Conservation (phyloP, 805 yeast genomes). For the Yamadazyma takamatsuzukensis region DNA sequence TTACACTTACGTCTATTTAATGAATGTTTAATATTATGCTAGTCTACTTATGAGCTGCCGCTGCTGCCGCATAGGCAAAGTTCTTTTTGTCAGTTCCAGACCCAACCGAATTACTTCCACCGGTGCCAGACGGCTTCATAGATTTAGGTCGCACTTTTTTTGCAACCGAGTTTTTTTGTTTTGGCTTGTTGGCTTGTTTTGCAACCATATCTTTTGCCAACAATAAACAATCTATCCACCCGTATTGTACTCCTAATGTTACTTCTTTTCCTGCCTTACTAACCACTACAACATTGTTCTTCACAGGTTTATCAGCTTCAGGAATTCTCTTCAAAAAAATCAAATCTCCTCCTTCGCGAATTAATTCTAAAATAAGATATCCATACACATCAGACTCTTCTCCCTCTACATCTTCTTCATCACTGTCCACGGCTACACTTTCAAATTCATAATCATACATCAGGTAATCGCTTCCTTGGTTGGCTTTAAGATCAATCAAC, state of each 20-base stretch:
- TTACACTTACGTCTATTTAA: no score
- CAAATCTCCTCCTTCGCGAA: conserved; percentile 50
- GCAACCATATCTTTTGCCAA: conserved; percentile 55
- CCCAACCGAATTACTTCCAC: not conserved
- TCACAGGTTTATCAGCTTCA: conserved; percentile 32
- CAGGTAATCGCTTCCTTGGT: conserved; percentile 50
- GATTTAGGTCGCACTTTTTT: conserved; percentile 12
- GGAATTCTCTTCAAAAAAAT: conserved; percentile 45
- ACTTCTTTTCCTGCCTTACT: conserved; percentile 31
- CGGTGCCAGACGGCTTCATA: no score
- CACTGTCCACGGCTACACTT: conserved; percentile 19
- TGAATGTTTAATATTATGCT: no score
- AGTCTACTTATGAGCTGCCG: conserved; percentile 38
- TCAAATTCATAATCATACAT: conserved; percentile 81
- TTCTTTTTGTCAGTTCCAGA: conserved; percentile 15
- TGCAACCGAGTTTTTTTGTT: conserved; percentile 14
- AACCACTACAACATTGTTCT: conserved; percentile 23
- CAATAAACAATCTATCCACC: conserved; percentile 70
- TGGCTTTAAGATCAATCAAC: conserved; percentile 40
- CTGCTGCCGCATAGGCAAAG: conserved; percentile 47
- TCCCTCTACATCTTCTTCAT: conserved; percentile 12
- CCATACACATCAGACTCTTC: conserved; percentile 52
- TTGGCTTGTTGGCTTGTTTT: conserved; percentile 15
- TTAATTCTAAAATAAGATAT: conserved; percentile 60
- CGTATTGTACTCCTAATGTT: conserved; percentile 44